Evolutionary conservation across 2,329 filamentous ascomycete species (phyloP).

Genomic region (Colletotrichum higginsianum): DNA sequence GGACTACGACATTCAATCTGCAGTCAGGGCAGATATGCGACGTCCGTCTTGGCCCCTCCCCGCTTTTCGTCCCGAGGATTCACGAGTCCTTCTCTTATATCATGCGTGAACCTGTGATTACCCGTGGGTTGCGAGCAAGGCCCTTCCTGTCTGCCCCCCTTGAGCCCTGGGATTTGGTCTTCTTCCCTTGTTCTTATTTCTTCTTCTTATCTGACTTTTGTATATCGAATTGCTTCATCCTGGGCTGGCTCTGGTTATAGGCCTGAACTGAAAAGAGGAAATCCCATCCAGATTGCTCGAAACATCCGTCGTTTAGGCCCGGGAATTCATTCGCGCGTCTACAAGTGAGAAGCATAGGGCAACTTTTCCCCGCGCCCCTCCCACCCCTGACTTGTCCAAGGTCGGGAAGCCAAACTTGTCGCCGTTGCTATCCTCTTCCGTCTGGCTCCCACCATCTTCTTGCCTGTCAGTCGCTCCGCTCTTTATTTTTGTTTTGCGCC

Average conservation of each 20-base stretch:
- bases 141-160: slow-evolving; percentile 8
- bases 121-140: slow-evolving; percentile 31
- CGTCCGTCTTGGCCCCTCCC: not conserved
- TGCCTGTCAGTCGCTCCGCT: slow-evolving; percentile 13
- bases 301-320: slow-evolving; percentile 26
- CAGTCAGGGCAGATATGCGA: slow-evolving; percentile 3
- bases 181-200: slow-evolving; percentile 18
- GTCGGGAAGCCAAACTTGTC: slow-evolving; percentile 1
- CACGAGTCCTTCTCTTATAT: slow-evolving; percentile 20
- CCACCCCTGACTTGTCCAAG: not conserved
- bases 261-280: not conserved
- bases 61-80: not conserved
- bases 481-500: not conserved
- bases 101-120: slow-evolving; percentile 28
- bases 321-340: not conserved
- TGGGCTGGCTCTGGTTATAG: slow-evolving; percentile 28
- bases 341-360: slow-evolving; percentile 4
- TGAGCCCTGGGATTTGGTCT: not conserved
- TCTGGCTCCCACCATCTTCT: not conserved
- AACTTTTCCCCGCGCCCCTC: not conserved
- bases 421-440: slow-evolving; percentile 1
- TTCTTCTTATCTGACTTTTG: slow-evolving; percentile 1
- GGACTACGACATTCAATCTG: not conserved
- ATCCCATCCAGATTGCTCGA: slow-evolving; percentile 15
- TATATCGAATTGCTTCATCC: slow-evolving; percentile 14